Conservation (phyloP, 345 rosid genomes). For the Cardamine chenopodiifolia region DNA sequence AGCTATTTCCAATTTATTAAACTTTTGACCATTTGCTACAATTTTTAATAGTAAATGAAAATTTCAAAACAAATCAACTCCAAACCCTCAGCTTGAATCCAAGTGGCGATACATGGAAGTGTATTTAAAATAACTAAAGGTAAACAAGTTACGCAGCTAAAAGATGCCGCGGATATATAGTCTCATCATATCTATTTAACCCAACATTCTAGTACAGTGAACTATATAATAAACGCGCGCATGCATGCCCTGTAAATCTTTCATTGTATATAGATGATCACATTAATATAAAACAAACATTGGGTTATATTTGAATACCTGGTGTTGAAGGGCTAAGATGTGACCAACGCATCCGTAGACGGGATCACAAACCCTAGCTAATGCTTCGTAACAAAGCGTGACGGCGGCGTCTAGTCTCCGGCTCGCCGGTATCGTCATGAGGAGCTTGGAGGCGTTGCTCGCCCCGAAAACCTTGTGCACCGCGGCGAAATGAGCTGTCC, state of each 20-base stretch:
- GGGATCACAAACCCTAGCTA: constrained; percentile 78
- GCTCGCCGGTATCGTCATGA: constrained; percentile 56
- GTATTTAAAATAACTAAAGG: background rate
- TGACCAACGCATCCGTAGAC: constrained; percentile 82
- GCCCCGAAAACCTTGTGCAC: constrained; percentile 92
- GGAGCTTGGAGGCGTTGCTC: constrained; percentile 84
- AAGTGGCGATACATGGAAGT: background rate
- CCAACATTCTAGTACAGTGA: too few relatives aligned
- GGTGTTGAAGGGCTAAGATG: constrained; percentile 78
- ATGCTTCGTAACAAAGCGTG: constrained; percentile 80
- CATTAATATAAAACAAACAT: background rate
- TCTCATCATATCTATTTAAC: constrained; percentile 18
- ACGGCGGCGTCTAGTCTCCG: constrained; percentile 71
- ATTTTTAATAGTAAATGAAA: background rate
- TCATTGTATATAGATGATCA: background rate
- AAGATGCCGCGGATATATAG: background rate
- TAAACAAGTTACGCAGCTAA: background rate
- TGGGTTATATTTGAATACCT: constrained; percentile 45
- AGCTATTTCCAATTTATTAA: constrained; percentile 4
- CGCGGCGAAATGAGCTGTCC: constrained; percentile 73
- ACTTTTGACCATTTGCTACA: constrained; percentile 2
- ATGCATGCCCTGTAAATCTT: constrained; percentile 19
- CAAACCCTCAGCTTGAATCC: too few relatives aligned
- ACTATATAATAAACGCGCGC: background rate
- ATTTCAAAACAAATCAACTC: background rate